Evolutionary conservation across 805 yeast genomes (phyloP).

Genomic region (Kazachstania africana): DNA sequence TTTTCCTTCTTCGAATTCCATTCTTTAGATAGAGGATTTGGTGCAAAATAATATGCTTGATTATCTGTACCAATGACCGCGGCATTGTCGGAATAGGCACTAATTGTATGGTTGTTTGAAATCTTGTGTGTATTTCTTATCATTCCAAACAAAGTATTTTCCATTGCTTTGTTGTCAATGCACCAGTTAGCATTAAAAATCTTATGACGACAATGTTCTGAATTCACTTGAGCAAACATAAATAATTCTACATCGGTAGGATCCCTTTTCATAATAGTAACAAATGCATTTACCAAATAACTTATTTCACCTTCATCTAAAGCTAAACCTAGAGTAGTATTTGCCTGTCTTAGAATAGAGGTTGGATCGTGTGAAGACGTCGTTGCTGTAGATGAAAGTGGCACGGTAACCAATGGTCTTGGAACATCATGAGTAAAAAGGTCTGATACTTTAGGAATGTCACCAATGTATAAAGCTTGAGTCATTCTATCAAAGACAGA

Average conservation of each 20-base stretch:
- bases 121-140: conserved; percentile 83
- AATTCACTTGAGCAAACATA: conserved; percentile 98
- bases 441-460: conserved; percentile 55
- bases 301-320: conserved; percentile 87
- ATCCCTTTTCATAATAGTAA: conserved; percentile 61
- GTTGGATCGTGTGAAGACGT: conserved; percentile 15
- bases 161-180: conserved; percentile 70
- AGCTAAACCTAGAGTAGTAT: conserved; percentile 83
- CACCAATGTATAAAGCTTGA: conserved; percentile 48
- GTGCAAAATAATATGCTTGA: conserved; percentile 65
- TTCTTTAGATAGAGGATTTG: conserved; percentile 56
- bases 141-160: conserved; percentile 78
- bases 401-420: conserved; percentile 70
- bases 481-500: conserved; percentile 93
- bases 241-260: conserved; percentile 97
- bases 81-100: conserved; percentile 96
- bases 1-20: conserved; percentile 69
- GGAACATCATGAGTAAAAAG: conserved; percentile 72
- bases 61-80: conserved; percentile 61
- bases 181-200: conserved; percentile 98
- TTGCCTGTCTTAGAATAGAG: conserved; percentile 60
- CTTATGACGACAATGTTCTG: conserved; percentile 98
- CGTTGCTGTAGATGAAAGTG: conserved; percentile 32
- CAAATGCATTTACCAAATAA: conserved; percentile 75
- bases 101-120: conserved; percentile 70